Conservation (phyloP, 768 basidiomycete species). For the Cubamyces lactineus region DNA sequence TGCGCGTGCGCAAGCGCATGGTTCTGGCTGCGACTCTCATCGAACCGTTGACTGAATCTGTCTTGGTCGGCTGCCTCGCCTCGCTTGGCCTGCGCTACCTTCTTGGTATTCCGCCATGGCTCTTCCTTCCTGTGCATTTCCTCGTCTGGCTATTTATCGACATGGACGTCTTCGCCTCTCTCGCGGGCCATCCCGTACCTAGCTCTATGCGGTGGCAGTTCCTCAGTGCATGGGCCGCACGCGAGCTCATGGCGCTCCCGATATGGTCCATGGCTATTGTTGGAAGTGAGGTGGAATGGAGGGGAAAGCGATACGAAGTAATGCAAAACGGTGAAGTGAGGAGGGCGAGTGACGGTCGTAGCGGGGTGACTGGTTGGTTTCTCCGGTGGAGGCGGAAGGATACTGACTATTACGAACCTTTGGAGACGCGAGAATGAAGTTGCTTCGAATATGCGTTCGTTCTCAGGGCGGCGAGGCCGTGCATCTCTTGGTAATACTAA, state of each 20-base stretch:
- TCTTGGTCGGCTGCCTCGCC: constrained; percentile 70
- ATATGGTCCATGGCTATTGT: constrained; percentile 85
- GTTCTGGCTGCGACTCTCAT: constrained; percentile 80
- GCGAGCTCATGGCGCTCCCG: constrained; percentile 86
- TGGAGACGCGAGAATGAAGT: constrained; percentile 28
- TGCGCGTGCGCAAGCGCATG: constrained; percentile 96
- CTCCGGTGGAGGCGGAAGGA: constrained; percentile 8
- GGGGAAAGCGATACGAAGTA: constrained; percentile 79
- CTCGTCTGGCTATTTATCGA: constrained; percentile 77
- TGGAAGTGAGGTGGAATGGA: constrained; percentile 84
- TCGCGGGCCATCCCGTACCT: constrained; percentile 68
- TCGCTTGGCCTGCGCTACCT: constrained; percentile 56
- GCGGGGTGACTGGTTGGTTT: constrained; percentile 23
- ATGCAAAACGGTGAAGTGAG: constrained; percentile 72
- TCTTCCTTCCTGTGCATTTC: constrained; percentile 64
- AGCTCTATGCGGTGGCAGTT: constrained; percentile 54
- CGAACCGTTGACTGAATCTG: constrained; percentile 92
- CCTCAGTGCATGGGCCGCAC: constrained; percentile 72
- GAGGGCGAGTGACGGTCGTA: constrained; percentile 20
- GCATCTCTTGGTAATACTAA: too few relatives aligned
- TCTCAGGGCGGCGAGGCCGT: not conserved
- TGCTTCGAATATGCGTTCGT: not conserved
- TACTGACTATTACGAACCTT: constrained; percentile 42
- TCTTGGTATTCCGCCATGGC: constrained; percentile 53
- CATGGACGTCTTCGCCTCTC: constrained; percentile 77